Evolutionary conservation across 2,329 filamentous ascomycete genomes (phyloP), one percentile per base, ranked within the genome.

Genomic region (Colletotrichum gloeosporioides): DNA sequence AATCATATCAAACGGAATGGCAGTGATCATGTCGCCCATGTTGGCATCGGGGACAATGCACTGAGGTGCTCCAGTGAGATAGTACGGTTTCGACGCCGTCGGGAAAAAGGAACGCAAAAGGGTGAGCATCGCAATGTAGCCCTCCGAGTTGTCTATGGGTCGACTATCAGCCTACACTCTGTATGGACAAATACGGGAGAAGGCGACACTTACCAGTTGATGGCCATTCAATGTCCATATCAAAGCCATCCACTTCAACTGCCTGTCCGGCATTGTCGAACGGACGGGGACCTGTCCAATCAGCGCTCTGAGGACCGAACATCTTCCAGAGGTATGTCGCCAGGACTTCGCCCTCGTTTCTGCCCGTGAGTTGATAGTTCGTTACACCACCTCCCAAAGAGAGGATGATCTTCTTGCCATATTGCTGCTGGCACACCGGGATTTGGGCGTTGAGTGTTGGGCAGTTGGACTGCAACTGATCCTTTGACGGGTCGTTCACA

Each of bases 1-100:
- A 9, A 89, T 79, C 64, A 83, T 82, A 77, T 88, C 86, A 74
- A 88, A 88, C 53, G 80, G 75, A 53, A 84, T 80, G 22, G 79
- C 68, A 44, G 82, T 77, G 73, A 89, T 84, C 74, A 89, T 87
- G 25, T 80, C 79, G 74, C 83, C 81, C 87, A 89, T 88, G 79
- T 85, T 83, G 78, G 80, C 55, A 67, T 83, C 74, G 4, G 71
- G 67, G 25, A 85, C 82, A 16, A 86, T 84, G 79, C 87, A 89
- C 78, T 89, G 86, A n/a, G 87, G 87, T 8, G 87, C 86, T 6
- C 84, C 87, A 0, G 86, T 85, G 77, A 91, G 87, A 78, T 88
- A 86, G 77, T 87, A 88, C 22, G 31, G 68, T 64, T 78, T 78
- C 32, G 61, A 53, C 3, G 66, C 79, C 2, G 78, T 74, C 25